Conservation (phyloP, 352 stramenopile genomes). For the Phytophthora fragariaefolia region DNA sequence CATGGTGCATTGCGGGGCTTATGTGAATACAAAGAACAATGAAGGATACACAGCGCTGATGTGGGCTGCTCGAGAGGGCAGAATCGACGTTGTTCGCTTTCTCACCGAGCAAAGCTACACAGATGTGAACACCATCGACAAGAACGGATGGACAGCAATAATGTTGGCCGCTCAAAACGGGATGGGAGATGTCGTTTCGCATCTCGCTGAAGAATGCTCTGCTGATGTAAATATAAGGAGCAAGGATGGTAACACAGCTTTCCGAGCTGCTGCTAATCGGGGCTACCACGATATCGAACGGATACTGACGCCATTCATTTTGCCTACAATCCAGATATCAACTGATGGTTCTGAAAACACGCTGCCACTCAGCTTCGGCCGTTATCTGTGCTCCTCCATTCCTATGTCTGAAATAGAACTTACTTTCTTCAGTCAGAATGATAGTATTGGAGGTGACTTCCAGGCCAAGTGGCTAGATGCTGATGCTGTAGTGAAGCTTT, state of each 20-base stretch:
- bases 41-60: not conserved
- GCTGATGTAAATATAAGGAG: not conserved
- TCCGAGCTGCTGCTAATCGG: not conserved
- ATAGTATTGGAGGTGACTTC: not conserved
- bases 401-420: not conserved
- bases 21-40: not conserved
- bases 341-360: not conserved
- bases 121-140: not conserved
- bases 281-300: not conserved
- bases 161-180: not conserved
- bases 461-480: not conserved
- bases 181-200: not conserved
- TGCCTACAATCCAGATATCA: not conserved
- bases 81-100: not conserved
- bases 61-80: not conserved
- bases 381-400: no score
- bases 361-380: no score
- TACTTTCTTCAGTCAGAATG: not conserved
- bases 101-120: not conserved
- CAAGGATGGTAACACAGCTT: not conserved
- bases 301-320: not conserved
- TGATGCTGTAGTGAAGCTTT: conserved; percentile 23
- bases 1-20: not conserved
- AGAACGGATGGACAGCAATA: not conserved
- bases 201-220: not conserved